These are phyloP conservation scores for Coniferiporia sulphurascens DNA, from an alignment of 1,284 basidiomycete genomes.

Conservation along the genomic window DNA sequence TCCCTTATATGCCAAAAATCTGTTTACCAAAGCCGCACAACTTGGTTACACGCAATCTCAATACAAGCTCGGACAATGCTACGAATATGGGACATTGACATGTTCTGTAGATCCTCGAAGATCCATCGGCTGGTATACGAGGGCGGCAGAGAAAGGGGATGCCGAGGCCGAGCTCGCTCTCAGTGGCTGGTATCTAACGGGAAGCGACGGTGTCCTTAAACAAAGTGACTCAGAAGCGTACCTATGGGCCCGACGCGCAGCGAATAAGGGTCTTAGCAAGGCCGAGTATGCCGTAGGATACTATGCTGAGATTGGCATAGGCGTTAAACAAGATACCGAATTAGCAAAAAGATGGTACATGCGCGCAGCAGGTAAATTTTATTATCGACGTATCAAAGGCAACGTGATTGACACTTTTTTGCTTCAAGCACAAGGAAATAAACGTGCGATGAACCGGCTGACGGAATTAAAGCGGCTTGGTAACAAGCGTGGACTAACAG, in stretches of 20 bases:
- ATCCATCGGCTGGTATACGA: conserved; percentile 98
- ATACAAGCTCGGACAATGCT: conserved; percentile 92
- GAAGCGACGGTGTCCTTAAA: conserved; percentile 92
- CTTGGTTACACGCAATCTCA: conserved; percentile 92
- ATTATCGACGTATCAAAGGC: conserved; percentile 7
- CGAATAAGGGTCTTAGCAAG: conserved; percentile 89
- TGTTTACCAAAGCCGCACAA: conserved; percentile 91
- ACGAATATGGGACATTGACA: conserved; percentile 87
- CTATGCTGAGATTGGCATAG: conserved; percentile 97
- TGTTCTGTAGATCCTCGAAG: conserved; percentile 92
- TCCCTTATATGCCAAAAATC: conserved; percentile 76
- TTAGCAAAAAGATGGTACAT: conserved; percentile 99
- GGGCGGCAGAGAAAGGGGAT: conserved; percentile 93
- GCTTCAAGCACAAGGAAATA: conserved; percentile 82
- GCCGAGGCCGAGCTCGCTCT: conserved; percentile 93
- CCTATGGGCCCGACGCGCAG: conserved; percentile 90
- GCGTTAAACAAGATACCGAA: conserved; percentile 92
- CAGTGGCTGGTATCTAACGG: conserved; percentile 97
- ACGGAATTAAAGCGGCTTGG: conserved; percentile 87
- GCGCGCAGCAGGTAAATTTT: conserved; percentile 83
- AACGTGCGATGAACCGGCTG: conserved; percentile 89
- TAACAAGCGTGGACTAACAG: conserved; percentile 64
- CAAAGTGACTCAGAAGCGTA: conserved; percentile 98
- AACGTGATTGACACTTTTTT: background rate
- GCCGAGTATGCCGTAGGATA: conserved; percentile 97